These are phyloP conservation scores for Porcisia hertigi DNA, from an alignment of 208 protist species.

Conservation along the genomic window DNA sequence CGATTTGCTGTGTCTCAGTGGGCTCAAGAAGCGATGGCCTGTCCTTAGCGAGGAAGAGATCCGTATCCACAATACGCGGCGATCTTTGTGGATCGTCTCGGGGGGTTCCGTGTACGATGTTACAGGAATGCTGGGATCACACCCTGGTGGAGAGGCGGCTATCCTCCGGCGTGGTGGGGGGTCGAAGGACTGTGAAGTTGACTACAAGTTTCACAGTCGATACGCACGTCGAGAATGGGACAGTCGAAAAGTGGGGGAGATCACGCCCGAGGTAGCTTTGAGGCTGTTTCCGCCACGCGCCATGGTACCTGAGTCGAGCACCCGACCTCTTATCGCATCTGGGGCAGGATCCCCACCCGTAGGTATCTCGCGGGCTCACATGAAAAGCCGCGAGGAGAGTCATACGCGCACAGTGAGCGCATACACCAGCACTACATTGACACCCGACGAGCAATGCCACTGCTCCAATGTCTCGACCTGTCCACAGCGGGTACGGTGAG, in stretches of 20 bases:
- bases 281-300: constrained; percentile 26
- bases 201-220: constrained; percentile 72
- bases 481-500: constrained; percentile 13
- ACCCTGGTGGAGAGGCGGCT: constrained; percentile 70
- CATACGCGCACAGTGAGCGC: constrained; percentile 29
- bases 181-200: constrained; percentile 56
- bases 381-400: constrained; percentile 22
- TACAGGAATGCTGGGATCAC: constrained; percentile 53
- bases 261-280: constrained; percentile 30
- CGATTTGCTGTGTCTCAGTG: constrained; percentile 33
- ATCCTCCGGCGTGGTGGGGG: constrained; percentile 72
- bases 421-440: constrained; percentile 17
- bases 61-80: constrained; percentile 57
- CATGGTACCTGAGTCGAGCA: not conserved
- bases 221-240: constrained; percentile 59
- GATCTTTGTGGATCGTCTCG: constrained; percentile 76
- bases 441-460: constrained; percentile 9
- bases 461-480: constrained; percentile 1
- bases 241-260: constrained; percentile 61
- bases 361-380: constrained; percentile 7
- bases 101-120: constrained; percentile 86
- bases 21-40: constrained; percentile 53
- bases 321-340: not conserved
- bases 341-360: constrained; percentile 2
- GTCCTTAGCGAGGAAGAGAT: constrained; percentile 68